Percentiles rank a stretch among this genome's conserved stretches.
Evolutionary conservation across 306 rosid species (phyloP).

Genomic region (Notholithocarpus densiflorus): DNA sequence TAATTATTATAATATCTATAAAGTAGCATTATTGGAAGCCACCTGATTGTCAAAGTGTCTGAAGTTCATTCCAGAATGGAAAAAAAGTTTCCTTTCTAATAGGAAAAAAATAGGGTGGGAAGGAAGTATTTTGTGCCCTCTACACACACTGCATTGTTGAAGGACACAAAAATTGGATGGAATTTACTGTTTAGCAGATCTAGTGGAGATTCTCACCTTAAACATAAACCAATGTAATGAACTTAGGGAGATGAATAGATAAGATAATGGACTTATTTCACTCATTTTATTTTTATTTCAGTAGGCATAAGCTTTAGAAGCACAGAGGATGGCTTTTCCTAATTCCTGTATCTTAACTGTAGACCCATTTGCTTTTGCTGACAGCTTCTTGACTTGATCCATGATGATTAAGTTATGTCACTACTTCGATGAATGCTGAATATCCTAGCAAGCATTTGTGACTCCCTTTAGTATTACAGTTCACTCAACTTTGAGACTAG

Average conservation of each 20-base stretch:
- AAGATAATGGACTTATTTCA: background rate
- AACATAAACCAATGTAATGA: background rate
- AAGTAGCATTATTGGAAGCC: background rate
- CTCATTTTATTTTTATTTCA: background rate
- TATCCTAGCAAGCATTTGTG: background rate
- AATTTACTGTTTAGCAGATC: background rate
- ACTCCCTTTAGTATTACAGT: background rate
- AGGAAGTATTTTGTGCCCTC: background rate
- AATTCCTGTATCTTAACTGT: background rate
- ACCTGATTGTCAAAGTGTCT: background rate
- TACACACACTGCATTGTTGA: background rate
- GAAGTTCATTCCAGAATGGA: background rate
- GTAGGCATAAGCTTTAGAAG: background rate
- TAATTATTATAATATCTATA: background rate
- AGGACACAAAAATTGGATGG: background rate
- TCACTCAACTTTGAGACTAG: slow-evolving; percentile 3
- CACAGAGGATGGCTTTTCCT: background rate
- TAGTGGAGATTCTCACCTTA: background rate
- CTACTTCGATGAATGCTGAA: background rate
- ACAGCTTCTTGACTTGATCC: background rate
- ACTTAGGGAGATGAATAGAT: background rate
- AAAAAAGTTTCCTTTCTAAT: background rate
- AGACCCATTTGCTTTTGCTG: background rate
- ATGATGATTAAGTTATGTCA: background rate
- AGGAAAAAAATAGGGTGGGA: background rate